Conservation (phyloP, 805 yeast species). For the Saccharomyces eubayanus region DNA sequence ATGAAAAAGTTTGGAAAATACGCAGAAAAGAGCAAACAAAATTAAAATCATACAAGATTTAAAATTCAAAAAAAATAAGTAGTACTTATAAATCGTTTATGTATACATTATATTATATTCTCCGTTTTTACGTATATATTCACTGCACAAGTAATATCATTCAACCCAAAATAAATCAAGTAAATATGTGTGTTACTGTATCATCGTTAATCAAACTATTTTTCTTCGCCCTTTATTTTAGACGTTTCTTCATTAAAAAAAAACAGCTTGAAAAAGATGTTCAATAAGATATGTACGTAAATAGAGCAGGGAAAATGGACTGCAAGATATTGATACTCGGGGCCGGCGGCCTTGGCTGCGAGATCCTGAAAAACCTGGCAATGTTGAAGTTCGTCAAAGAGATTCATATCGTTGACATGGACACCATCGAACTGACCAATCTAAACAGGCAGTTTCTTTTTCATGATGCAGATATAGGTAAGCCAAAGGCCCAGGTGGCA, state of each 20-base stretch:
- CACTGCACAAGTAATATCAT: background rate
- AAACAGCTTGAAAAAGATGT: background rate
- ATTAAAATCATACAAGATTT: background rate
- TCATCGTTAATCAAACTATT: background rate
- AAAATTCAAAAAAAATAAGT: background rate
- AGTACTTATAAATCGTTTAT: background rate
- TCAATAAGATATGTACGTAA: background rate
- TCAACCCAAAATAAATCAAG: background rate
- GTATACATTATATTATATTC: background rate
- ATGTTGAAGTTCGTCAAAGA: constrained; percentile 54
- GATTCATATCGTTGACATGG: constrained; percentile 82
- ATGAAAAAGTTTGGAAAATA: background rate
- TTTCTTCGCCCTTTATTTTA: background rate
- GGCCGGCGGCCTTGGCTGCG: constrained; percentile 95
- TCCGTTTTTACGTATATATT: background rate
- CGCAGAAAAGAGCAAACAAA: background rate
- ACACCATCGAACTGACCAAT: constrained; percentile 85
- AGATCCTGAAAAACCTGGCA: constrained; percentile 68
- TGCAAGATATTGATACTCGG: constrained; percentile 66
- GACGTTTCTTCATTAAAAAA: background rate
- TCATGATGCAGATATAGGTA: constrained; percentile 70
- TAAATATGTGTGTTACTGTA: background rate
- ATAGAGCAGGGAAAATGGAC: constrained; percentile 8
- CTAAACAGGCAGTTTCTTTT: constrained; percentile 87
- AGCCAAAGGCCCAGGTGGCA: constrained; percentile 75